Evolutionary conservation across 805 yeast species (phyloP).

Genomic region (Wickerhamomyces queroliae): DNA sequence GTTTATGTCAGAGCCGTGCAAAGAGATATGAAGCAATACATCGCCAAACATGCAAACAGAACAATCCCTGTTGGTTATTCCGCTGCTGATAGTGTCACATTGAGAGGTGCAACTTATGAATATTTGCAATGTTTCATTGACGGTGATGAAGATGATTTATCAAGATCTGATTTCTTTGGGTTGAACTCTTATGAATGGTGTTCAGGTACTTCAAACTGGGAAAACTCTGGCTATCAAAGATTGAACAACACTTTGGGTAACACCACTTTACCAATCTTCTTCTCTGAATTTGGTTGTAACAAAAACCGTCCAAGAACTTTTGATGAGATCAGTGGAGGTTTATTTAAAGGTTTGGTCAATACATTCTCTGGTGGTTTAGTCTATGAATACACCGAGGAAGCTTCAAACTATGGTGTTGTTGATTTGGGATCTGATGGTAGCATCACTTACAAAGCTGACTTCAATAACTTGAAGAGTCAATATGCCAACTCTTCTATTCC

Average conservation of each 20-base stretch:
- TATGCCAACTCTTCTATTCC: constrained; percentile 32
- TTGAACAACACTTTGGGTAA: constrained; percentile 53
- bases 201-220: constrained; percentile 64
- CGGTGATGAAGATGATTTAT: constrained; percentile 44
- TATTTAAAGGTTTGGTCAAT: constrained; percentile 59
- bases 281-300: constrained; percentile 85
- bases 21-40: constrained; percentile 86
- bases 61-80: constrained; percentile 93
- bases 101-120: constrained; percentile 69
- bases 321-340: constrained; percentile 66
- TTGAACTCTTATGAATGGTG: constrained; percentile 97
- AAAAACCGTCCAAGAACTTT: constrained; percentile 72
- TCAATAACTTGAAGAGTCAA: constrained; percentile 40
- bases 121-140: constrained; percentile 78
- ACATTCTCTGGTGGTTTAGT: constrained; percentile 87
- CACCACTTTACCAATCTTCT: constrained; percentile 60
- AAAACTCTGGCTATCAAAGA: constrained; percentile 60
- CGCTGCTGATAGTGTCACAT: constrained; percentile 76
- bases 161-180: constrained; percentile 87
- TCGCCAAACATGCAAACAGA: constrained; percentile 61
- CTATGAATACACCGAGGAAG: constrained; percentile 84
- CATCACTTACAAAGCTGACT: constrained; percentile 41
- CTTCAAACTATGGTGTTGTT: constrained; percentile 73
- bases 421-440: constrained; percentile 39
- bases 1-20: constrained; percentile 83